A percentile compares a stretch with the other conserved stretches of the same genome.
Evolutionary conservation across 2,329 filamentous ascomycete genomes (phyloP).

Genomic region (Alternaria tenuissima): DNA sequence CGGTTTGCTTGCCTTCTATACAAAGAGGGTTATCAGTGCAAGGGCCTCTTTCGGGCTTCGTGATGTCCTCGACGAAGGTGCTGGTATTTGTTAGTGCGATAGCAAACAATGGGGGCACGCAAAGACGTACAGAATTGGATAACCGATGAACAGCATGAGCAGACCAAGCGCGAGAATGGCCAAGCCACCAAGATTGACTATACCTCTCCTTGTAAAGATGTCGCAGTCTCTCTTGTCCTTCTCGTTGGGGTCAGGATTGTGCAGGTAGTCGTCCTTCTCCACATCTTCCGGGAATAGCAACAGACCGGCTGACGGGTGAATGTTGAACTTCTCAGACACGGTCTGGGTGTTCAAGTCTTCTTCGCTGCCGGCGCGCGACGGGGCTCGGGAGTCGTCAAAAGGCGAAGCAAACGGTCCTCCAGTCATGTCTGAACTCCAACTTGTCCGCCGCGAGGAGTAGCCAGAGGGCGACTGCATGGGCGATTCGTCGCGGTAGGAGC

Average conservation of each 20-base stretch:
- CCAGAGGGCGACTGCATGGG: conserved; percentile 60
- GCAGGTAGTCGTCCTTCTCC: conserved; percentile 76
- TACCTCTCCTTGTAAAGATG: conserved; percentile 69
- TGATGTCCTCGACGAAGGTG: conserved; percentile 63
- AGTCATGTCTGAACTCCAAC: conserved; percentile 69
- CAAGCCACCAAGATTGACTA: conserved; percentile 71
- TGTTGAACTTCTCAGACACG: conserved; percentile 77
- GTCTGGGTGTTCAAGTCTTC: conserved; percentile 76
- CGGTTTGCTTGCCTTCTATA: conserved; percentile 58
- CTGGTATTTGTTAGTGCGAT: conserved; percentile 49
- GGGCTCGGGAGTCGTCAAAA: conserved; percentile 67
- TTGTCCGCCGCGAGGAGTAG: conserved; percentile 68
- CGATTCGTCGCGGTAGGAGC: conserved; percentile 62
- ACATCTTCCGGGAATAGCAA: conserved; percentile 75
- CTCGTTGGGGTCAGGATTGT: conserved; percentile 73
- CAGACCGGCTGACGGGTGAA: conserved; percentile 71
- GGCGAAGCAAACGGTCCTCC: conserved; percentile 61
- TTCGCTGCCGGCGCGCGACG: conserved; percentile 69
- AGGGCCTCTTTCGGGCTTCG: conserved; percentile 45
- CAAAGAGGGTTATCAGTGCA: conserved; percentile 58
- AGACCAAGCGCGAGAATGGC: conserved; percentile 67
- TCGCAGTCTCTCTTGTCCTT: conserved; percentile 69
- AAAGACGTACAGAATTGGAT: conserved; percentile 71
- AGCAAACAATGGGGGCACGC: not conserved
- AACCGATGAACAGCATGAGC: conserved; percentile 72